Percentiles rank a stretch among this genome's conserved stretches.
These are phyloP conservation scores for Dorcoceras hygrometricum DNA, from an alignment of 257 asterid genomes.

Conservation along the genomic window DNA sequence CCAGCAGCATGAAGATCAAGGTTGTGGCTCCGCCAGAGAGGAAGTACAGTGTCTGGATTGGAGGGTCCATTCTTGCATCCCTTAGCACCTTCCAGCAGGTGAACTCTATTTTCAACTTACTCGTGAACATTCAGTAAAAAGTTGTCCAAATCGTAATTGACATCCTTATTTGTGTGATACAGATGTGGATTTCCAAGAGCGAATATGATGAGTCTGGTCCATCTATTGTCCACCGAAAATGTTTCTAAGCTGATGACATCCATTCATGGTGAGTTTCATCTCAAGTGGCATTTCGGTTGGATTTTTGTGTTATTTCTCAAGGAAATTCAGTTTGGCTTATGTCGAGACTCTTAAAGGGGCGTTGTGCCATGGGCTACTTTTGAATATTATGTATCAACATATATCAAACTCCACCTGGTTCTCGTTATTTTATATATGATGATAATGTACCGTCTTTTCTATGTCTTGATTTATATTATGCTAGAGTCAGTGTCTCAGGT, in stretches of 20 bases:
- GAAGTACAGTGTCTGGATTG: conserved; percentile 35
- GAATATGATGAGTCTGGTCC: conserved; percentile 38
- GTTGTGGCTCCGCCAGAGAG: conserved; percentile 35
- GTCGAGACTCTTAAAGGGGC: conserved; percentile 18
- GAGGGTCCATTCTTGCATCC: conserved; percentile 36
- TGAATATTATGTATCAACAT: neutral
- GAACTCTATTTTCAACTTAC: neutral
- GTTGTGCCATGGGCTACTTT: neutral
- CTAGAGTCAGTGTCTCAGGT: neutral
- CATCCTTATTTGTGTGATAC: conserved; percentile 2
- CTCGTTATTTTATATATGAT: conserved; percentile 4
- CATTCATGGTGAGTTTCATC: neutral
- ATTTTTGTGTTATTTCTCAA: conserved; percentile 20
- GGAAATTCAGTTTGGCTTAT: conserved; percentile 23
- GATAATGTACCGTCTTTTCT: conserved; percentile 9
- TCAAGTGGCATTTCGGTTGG: neutral
- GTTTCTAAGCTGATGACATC: conserved; percentile 23
- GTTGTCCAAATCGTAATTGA: neutral
- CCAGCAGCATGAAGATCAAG: conserved; percentile 36
- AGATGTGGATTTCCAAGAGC: conserved; percentile 38
- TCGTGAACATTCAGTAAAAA: neutral
- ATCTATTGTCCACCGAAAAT: conserved; percentile 33
- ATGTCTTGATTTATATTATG: neutral
- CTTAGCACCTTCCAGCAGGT: conserved; percentile 41
- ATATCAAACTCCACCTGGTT: conserved; percentile 10